Evolutionary conservation across 2,329 filamentous ascomycete genomes (phyloP).

Genomic region (Aspergillus ochraceoroseus): DNA sequence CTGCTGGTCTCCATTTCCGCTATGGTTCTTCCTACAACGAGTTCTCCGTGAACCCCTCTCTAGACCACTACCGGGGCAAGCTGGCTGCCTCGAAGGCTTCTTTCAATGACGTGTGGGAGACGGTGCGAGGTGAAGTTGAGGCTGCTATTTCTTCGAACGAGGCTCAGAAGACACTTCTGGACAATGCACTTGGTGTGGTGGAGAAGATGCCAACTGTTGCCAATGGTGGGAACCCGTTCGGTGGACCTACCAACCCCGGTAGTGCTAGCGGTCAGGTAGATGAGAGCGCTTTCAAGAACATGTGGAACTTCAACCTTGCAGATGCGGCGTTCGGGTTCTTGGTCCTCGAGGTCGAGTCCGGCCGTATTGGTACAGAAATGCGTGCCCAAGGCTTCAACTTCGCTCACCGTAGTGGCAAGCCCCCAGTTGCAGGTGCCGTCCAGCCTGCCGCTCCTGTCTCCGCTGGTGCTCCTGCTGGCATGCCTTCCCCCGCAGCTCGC

Average conservation of each 20-base stretch:
- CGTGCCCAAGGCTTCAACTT: constrained; percentile 99
- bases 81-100: constrained; percentile 95
- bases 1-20: constrained; percentile 93
- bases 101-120: constrained; percentile 99
- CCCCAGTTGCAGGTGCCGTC: constrained; percentile 40
- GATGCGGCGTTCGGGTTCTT: constrained; percentile 97
- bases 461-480: constrained; percentile 29
- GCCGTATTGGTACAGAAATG: constrained; percentile 97
- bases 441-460: constrained; percentile 24
- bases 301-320: constrained; percentile 99
- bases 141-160: constrained; percentile 90
- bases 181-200: constrained; percentile 89
- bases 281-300: constrained; percentile 99
- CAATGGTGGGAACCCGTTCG: constrained; percentile 94
- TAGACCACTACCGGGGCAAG: constrained; percentile 98
- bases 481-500: constrained; percentile 34
- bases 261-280: constrained; percentile 79
- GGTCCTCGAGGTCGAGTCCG: constrained; percentile 89
- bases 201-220: constrained; percentile 96
- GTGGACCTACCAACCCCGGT: constrained; percentile 70
- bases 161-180: constrained; percentile 83
- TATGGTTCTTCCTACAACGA: constrained; percentile 99
- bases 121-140: constrained; percentile 92
- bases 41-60: constrained; percentile 95
- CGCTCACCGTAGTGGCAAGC: constrained; percentile 86